phyloP scores from a whole-genome alignment of 1,284 basidiomycete genomes.

The Ceratobasidium theobromae region DNA sequence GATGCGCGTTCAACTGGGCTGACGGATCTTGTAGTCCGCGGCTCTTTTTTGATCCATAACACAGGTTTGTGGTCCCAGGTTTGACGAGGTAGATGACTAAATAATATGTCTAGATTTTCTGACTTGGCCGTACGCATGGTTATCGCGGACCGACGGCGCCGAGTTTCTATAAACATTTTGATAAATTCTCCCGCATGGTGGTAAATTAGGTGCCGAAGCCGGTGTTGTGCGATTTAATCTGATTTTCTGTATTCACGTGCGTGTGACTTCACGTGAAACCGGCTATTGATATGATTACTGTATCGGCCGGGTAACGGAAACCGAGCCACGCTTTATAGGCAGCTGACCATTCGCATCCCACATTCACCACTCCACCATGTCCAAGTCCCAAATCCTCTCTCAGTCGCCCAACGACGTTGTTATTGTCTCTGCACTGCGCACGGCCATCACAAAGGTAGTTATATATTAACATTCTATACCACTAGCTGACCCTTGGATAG shows the following conservation, averaged over 20 bases:
- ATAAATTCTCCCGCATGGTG: too few relatives aligned
- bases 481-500: slow-evolving; percentile 45
- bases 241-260: background rate
- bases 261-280: background rate
- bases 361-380: slow-evolving; percentile 36
- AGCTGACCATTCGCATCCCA: background rate
- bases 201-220: too few relatives aligned
- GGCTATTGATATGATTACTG: background rate
- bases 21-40: too few relatives aligned
- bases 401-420: slow-evolving; percentile 84
- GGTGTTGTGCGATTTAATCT: too few relatives aligned
- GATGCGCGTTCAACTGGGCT: too few relatives aligned
- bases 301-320: background rate
- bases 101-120: too few relatives aligned
- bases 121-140: too few relatives aligned
- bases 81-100: too few relatives aligned
- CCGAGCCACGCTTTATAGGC: background rate
- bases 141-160: too few relatives aligned
- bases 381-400: slow-evolving; percentile 54
- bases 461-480: slow-evolving; percentile 17
- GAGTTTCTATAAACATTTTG: too few relatives aligned
- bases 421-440: slow-evolving; percentile 84
- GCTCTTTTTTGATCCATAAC: too few relatives aligned
- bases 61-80: too few relatives aligned
- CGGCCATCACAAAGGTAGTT: slow-evolving; percentile 87